A percentile compares a stretch with the other conserved stretches of the same genome.
phyloP scores from a whole-genome alignment of 768 basidiomycete genomes.

The Dictyophora rubrovolvata region DNA sequence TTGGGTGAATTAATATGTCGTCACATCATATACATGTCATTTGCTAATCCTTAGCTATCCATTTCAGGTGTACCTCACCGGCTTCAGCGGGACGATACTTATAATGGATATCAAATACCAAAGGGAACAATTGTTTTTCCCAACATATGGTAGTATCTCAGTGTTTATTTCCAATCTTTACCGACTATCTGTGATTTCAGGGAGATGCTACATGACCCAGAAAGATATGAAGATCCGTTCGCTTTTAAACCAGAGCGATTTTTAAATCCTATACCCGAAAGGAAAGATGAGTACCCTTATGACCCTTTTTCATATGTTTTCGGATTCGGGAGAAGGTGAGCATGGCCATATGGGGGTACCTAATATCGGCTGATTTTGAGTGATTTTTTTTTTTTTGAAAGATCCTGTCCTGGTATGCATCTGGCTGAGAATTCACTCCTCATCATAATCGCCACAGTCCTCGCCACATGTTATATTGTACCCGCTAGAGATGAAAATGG shows the following conservation, averaged over 20 bases:
- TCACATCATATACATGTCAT: background rate
- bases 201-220: slow-evolving; percentile 27
- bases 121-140: slow-evolving; percentile 20
- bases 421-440: slow-evolving; percentile 11
- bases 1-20: background rate
- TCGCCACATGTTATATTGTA: slow-evolving; percentile 10
- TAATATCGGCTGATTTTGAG: background rate
- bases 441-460: slow-evolving; percentile 8
- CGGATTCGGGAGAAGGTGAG: slow-evolving; percentile 23
- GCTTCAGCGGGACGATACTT: slow-evolving; percentile 22
- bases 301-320: slow-evolving; percentile 11
- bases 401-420: slow-evolving; percentile 10
- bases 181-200: slow-evolving; percentile 6
- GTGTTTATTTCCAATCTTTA: background rate
- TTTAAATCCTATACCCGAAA: slow-evolving; percentile 13
- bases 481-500: slow-evolving; percentile 2
- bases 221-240: slow-evolving; percentile 25
- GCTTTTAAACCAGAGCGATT: slow-evolving; percentile 28
- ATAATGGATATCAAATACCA: slow-evolving; percentile 22
- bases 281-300: slow-evolving; percentile 15
- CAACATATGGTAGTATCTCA: slow-evolving; percentile 15
- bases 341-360: background rate
- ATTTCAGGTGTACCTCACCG: slow-evolving; percentile 18
- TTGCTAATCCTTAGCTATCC: background rate
- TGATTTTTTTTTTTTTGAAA: slow-evolving; percentile 7